A percentile compares a stretch with the other conserved stretches of the same genome.
Conservation (phyloP, 2,329 filamentous ascomycete genomes). For the Fusarium sp. region DNA sequence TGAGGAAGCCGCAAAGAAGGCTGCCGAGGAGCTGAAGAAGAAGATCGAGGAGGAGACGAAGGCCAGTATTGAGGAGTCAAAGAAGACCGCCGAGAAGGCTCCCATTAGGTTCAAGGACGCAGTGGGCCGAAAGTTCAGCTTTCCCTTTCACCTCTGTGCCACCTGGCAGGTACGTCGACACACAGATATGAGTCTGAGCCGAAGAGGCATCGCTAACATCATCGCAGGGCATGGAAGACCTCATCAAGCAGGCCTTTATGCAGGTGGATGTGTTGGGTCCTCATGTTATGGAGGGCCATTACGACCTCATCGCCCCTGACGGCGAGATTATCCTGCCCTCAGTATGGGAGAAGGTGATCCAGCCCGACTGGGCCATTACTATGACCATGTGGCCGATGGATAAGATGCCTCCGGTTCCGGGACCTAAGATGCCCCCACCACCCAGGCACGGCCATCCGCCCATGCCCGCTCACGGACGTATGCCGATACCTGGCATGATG, state of each 20-base stretch:
- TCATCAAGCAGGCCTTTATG: conserved; percentile 87
- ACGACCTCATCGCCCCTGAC: conserved; percentile 84
- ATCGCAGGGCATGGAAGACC: conserved; percentile 83
- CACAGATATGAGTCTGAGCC: background rate
- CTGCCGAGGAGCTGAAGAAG: conserved; percentile 73
- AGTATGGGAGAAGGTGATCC: conserved; percentile 85
- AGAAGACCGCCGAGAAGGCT: conserved; percentile 73
- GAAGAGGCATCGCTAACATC: conserved; percentile 43
- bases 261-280: conserved; percentile 84
- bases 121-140: conserved; percentile 91
- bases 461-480: conserved; percentile 20
- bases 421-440: conserved; percentile 43
- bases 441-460: conserved; percentile 31
- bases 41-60: conserved; percentile 71
- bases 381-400: conserved; percentile 75
- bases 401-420: conserved; percentile 52
- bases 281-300: conserved; percentile 84
- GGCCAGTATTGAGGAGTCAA: conserved; percentile 64
- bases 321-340: conserved; percentile 85
- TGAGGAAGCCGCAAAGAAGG: conserved; percentile 66
- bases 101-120: conserved; percentile 94
- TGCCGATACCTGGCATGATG: conserved; percentile 32
- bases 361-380: conserved; percentile 75
- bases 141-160: conserved; percentile 88
- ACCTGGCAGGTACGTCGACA: conserved; percentile 81